Conservation (phyloP, 768 basidiomycete genomes). For the Candolleomyces eurysporus region DNA sequence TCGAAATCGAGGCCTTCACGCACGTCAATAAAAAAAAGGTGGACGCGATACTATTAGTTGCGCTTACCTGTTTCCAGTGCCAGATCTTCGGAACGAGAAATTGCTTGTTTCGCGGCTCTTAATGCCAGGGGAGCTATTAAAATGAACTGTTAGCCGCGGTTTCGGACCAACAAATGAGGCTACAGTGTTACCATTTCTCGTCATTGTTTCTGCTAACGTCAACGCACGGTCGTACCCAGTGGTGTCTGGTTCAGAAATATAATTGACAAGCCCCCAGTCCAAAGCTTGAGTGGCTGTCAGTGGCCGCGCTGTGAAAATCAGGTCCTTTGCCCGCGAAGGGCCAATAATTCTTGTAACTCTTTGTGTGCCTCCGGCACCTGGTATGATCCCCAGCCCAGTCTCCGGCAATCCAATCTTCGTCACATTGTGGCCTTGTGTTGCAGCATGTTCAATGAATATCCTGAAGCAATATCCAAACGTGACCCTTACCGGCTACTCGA, state of each 20-base stretch:
- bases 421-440: constrained; percentile 51
- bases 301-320: constrained; percentile 79
- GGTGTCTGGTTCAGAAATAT: constrained; percentile 59
- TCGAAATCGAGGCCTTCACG: constrained; percentile 85
- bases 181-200: constrained; percentile 54
- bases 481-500: constrained; percentile 72
- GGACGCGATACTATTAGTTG: background rate
- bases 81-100: constrained; percentile 77
- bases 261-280: constrained; percentile 79
- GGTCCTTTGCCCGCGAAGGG: constrained; percentile 75
- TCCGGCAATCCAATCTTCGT: constrained; percentile 90
- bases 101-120: constrained; percentile 83
- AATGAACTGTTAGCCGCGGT: background rate
- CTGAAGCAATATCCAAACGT: background rate
- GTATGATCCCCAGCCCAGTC: constrained; percentile 76
- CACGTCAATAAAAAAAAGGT: background rate
- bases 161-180: background rate
- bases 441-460: background rate
- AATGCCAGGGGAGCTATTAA: constrained; percentile 77
- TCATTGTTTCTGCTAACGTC: constrained; percentile 63
- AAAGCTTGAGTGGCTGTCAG: constrained; percentile 67
- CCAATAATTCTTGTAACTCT: constrained; percentile 77
- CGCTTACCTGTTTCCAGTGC: constrained; percentile 68
- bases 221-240: constrained; percentile 72
- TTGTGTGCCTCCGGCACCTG: constrained; percentile 89